These are phyloP conservation scores for Arthrobotrys iridis DNA, from an alignment of 2,329 filamentous ascomycete genomes.

Conservation along the genomic window DNA sequence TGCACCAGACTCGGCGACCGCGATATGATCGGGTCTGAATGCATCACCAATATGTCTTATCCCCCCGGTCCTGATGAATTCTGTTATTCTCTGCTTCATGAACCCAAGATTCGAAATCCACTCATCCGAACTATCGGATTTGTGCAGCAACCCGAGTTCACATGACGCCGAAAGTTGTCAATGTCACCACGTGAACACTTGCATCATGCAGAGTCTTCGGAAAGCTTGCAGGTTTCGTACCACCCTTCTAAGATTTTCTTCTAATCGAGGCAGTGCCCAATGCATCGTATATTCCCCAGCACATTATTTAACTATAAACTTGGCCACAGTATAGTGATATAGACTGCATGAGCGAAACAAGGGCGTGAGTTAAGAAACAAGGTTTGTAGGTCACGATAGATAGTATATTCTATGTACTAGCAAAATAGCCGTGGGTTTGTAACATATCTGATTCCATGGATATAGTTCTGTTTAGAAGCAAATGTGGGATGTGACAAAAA, in stretches of 20 bases:
- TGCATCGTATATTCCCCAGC: no score
- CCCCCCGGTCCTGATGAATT: neutral
- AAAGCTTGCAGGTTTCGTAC: slow-evolving; percentile 25
- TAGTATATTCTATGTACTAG: neutral
- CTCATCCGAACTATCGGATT: slow-evolving; percentile 5
- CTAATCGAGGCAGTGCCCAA: neutral
- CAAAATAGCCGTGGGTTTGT: neutral
- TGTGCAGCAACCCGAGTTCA: slow-evolving; percentile 8
- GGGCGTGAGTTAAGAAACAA: slow-evolving; percentile 18
- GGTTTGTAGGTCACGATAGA: neutral
- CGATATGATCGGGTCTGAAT: neutral
- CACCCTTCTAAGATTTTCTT: neutral
- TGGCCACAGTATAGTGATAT: neutral
- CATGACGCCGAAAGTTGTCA: slow-evolving; percentile 21
- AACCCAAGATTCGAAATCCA: neutral
- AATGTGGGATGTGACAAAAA: slow-evolving; percentile 9
- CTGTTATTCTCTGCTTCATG: neutral
- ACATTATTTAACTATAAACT: no score
- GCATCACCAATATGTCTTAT: neutral
- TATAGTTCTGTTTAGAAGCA: slow-evolving; percentile 2
- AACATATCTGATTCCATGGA: neutral
- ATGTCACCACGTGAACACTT: slow-evolving; percentile 36
- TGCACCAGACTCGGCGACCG: neutral
- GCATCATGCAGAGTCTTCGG: slow-evolving; percentile 23
- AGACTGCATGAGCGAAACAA: neutral